Conservation (phyloP, 106 monocot species). For the Xerophyta viscosa region DNA sequence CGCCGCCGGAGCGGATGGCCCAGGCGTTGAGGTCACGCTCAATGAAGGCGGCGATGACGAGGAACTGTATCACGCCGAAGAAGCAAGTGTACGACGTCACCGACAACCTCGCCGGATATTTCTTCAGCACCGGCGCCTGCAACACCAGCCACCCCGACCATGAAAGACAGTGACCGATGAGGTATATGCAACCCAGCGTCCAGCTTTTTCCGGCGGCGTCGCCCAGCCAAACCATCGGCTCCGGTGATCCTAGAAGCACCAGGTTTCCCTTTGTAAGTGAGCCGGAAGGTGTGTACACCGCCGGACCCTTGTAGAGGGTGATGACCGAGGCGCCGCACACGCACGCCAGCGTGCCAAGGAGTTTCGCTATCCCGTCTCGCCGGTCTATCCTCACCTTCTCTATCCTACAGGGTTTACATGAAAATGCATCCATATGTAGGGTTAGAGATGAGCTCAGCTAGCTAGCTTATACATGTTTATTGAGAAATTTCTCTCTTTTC, state of each 20-base stretch:
- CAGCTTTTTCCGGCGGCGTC: slow-evolving; percentile 54
- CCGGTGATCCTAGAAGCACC: neutral
- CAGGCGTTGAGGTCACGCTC: slow-evolving; percentile 71
- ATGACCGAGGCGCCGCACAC: slow-evolving; percentile 82
- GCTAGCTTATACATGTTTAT: too few relatives aligned
- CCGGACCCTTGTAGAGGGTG: slow-evolving; percentile 88
- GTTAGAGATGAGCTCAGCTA: too few relatives aligned
- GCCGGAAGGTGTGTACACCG: slow-evolving; percentile 47
- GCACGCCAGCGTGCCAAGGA: slow-evolving; percentile 61
- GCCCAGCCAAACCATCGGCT: slow-evolving; percentile 9
- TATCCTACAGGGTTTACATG: too few relatives aligned
- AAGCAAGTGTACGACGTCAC: slow-evolving; percentile 97
- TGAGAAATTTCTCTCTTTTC: too few relatives aligned
- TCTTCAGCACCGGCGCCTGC: slow-evolving; percentile 86
- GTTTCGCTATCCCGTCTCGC: slow-evolving; percentile 74
- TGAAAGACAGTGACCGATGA: slow-evolving; percentile 89
- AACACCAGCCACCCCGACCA: slow-evolving; percentile 98
- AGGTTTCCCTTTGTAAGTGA: neutral
- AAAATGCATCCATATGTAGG: too few relatives aligned
- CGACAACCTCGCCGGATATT: slow-evolving; percentile 91
- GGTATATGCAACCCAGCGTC: slow-evolving; percentile 79
- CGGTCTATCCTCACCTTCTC: slow-evolving; percentile 74
- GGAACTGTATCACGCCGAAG: slow-evolving; percentile 93
- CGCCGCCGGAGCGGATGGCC: slow-evolving; percentile 57
- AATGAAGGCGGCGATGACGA: slow-evolving; percentile 76